Base-by-base conservation (phyloP, 805 yeast genomes). In the Wickerhamomyces tratensis region DNA sequence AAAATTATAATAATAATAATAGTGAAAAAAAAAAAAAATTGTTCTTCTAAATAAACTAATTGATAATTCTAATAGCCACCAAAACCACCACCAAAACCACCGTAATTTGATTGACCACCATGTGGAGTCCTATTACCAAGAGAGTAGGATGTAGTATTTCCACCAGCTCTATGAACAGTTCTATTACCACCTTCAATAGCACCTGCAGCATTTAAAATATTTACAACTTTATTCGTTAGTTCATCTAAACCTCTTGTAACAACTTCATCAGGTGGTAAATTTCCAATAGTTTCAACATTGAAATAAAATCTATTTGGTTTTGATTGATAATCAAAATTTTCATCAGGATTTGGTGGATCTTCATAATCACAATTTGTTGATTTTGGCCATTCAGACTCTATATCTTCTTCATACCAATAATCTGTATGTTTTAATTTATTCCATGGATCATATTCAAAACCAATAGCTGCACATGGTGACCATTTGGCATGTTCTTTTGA, bases 391-490 rank as follows among this genome's bases (percentile, higher is more conserved):
- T 93, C 99, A 38, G 71, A 76, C 35, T 77, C 86, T 33, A 86
- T 83, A 58, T 79, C 84, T 48, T 80, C 91, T 65, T 93, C 98
- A 61, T 83, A 86, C 99, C 99, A 93, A 58, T 76, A 86, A 54
- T 88, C 96, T 0, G 98, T 93, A 61, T 93, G 98, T 59, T 85
- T 82, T 55, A 93, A 72, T 65, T 91, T 93, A 65, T 93, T 93
- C 94, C 96, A 91, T n/a, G 99, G 98, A 57, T 91, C 98, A 58
- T 91, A 91, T 63, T 91, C 98, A 56, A 91, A 91, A 15, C 95
- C 97, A 43, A 91, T 76, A 25, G 98, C 98, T 0, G 97, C 76
- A 51, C 95, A 84, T 11, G 98, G 97, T 7, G 93, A 82, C 99
- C 99, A 93, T 59, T 93, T 93, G 40, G 98, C 96, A 59, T 93